Conservation (phyloP, 176 grass and related monocot species). For the Carex kokanica region DNA sequence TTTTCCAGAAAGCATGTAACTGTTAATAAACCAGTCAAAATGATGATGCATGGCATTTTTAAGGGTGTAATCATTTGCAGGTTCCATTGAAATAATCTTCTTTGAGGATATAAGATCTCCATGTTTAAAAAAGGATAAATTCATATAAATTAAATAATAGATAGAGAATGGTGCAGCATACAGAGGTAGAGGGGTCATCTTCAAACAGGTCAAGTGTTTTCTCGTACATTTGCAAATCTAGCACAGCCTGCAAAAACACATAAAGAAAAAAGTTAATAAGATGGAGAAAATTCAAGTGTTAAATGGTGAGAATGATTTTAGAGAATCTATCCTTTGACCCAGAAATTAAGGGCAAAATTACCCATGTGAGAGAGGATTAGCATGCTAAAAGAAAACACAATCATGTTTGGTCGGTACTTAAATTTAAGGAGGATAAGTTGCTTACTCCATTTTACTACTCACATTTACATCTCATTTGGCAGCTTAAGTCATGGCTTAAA, state of each 20-base stretch:
- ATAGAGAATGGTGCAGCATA: slow-evolving; percentile 39
- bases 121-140: not conserved
- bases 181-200: slow-evolving; percentile 73
- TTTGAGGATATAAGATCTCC: not conserved
- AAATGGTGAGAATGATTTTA: not conserved
- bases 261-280: not conserved
- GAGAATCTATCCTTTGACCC: not conserved
- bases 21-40: not conserved
- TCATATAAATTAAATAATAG: not conserved
- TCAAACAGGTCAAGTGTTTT: slow-evolving; percentile 94
- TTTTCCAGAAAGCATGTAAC: not conserved
- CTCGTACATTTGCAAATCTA: slow-evolving; percentile 90
- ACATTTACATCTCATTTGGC: too few species aligned
- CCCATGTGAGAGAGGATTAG: not conserved
- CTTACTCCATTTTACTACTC: too few species aligned
- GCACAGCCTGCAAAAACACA: slow-evolving; percentile 57
- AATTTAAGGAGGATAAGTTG: too few species aligned
- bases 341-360: not conserved
- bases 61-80: not conserved
- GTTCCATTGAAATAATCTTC: not conserved
- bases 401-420: too few species aligned
- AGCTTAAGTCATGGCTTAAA: too few species aligned
- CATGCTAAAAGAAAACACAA: slow-evolving; percentile 6
- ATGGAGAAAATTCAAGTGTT: not conserved
- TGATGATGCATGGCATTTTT: not conserved